These are phyloP conservation scores for Apiospora hydei DNA, from an alignment of 2,329 filamentous ascomycete species.

Conservation along the genomic window DNA sequence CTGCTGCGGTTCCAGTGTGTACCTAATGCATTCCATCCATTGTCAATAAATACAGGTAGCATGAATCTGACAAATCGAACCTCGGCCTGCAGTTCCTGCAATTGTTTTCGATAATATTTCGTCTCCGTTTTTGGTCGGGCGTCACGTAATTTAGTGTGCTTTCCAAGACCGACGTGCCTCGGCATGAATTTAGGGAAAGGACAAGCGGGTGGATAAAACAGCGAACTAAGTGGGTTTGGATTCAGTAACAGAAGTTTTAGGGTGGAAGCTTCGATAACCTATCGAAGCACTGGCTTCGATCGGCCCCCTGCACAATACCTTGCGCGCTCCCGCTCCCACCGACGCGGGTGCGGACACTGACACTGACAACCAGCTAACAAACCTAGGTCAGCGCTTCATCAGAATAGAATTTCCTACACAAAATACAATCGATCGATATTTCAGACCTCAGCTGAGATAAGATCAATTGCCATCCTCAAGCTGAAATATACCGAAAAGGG, in stretches of 20 bases:
- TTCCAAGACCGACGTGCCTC: slow-evolving; percentile 4
- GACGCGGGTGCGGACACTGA: background rate
- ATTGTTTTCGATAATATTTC: background rate
- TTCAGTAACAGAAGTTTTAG: slow-evolving; percentile 12
- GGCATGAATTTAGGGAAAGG: slow-evolving; percentile 9
- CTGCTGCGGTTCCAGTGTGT: background rate
- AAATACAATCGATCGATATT: too few species aligned
- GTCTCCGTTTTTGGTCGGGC: background rate
- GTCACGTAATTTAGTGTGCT: background rate
- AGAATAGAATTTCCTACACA: too few species aligned
- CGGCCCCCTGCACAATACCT: background rate
- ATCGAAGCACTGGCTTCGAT: background rate
- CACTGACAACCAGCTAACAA: background rate
- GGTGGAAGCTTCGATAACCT: slow-evolving; percentile 15
- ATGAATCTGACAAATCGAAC: background rate
- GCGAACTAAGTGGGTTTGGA: background rate
- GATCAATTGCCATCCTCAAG: too few species aligned
- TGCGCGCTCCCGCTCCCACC: background rate
- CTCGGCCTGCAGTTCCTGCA: slow-evolving; percentile 11
- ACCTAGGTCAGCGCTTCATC: too few species aligned
- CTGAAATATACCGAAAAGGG: too few species aligned
- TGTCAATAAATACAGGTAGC: background rate
- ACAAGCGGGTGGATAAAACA: background rate
- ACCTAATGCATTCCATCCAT: background rate
- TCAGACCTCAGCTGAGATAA: too few species aligned